These are phyloP conservation scores for Leucaena leucocephala DNA, from an alignment of 306 rosid species.

Conservation along the genomic window DNA sequence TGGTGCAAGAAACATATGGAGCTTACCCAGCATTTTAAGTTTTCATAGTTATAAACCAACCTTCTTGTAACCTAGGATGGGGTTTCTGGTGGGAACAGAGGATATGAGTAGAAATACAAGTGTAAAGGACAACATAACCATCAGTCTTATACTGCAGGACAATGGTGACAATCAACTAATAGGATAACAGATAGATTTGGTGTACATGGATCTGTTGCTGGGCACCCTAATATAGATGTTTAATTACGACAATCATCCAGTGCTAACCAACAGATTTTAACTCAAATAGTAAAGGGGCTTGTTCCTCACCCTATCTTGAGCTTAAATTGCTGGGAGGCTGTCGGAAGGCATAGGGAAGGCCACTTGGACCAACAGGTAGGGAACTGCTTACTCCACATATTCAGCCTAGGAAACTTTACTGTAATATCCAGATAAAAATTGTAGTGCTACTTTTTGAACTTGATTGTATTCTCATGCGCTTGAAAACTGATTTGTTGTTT, in stretches of 20 bases:
- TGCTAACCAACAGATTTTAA: constrained; percentile 6
- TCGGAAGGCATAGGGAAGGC: constrained; percentile 3
- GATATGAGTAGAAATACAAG: constrained; percentile 17
- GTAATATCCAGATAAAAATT: background rate
- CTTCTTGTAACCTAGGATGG: background rate
- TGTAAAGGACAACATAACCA: constrained; percentile 14
- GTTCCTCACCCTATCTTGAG: background rate
- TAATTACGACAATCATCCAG: background rate
- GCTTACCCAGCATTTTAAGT: constrained; percentile 18
- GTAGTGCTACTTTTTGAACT: background rate
- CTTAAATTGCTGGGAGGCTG: constrained; percentile 11
- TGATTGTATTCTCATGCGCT: background rate
- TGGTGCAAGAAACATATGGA: constrained; percentile 11
- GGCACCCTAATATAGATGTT: constrained; percentile 1
- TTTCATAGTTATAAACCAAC: background rate
- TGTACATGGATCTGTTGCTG: constrained; percentile 4
- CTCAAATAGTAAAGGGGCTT: background rate
- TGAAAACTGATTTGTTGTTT: background rate
- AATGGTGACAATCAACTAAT: constrained; percentile 4
- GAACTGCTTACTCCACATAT: background rate
- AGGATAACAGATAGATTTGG: constrained; percentile 22
- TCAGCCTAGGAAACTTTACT: background rate
- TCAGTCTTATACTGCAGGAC: constrained; percentile 9
- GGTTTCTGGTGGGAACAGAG: background rate
- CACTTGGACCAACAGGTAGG: background rate